Evolutionary conservation across 768 basidiomycete genomes (phyloP).

Genomic region (Mycena filopes): DNA sequence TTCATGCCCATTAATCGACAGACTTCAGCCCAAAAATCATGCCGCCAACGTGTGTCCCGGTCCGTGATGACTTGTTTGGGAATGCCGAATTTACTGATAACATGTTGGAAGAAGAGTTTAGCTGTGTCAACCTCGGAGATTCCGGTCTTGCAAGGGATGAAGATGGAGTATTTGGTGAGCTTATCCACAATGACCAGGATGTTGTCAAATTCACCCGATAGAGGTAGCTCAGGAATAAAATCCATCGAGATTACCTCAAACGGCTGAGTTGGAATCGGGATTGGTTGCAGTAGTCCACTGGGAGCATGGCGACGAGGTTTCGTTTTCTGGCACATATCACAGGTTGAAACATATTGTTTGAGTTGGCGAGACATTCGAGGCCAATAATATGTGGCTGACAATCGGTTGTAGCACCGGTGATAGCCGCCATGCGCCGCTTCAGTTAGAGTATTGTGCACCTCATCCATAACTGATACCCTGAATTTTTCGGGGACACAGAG

Average conservation of each 20-base stretch:
- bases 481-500: slow-evolving; percentile 41
- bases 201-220: too few relatives aligned
- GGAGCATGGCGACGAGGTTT: slow-evolving; percentile 42
- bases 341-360: slow-evolving; percentile 35
- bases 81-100: slow-evolving; percentile 11
- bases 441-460: slow-evolving; percentile 37
- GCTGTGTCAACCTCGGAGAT: slow-evolving; percentile 35
- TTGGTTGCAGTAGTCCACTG: slow-evolving; percentile 44
- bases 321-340: slow-evolving; percentile 43
- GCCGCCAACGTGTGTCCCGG: slow-evolving; percentile 39
- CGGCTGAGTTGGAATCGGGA: slow-evolving; percentile 42
- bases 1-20: slow-evolving; percentile 40
- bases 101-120: background rate
- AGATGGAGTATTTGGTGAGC: too few relatives aligned
- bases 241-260: too few relatives aligned
- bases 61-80: slow-evolving; percentile 43
- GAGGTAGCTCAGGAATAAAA: too few relatives aligned
- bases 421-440: slow-evolving; percentile 45
- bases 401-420: slow-evolving; percentile 38
- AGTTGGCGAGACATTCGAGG: slow-evolving; percentile 42
- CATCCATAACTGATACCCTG: slow-evolving; percentile 33
- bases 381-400: slow-evolving; percentile 44
- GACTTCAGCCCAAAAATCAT: slow-evolving; percentile 42
- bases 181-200: too few relatives aligned
- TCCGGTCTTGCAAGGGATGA: slow-evolving; percentile 36